A percentile compares a stretch with the other conserved stretches of the same genome.
These are phyloP conservation scores for Phalaenopsis aphrodite DNA, from an alignment of 106 monocot species.

Conservation along the genomic window DNA sequence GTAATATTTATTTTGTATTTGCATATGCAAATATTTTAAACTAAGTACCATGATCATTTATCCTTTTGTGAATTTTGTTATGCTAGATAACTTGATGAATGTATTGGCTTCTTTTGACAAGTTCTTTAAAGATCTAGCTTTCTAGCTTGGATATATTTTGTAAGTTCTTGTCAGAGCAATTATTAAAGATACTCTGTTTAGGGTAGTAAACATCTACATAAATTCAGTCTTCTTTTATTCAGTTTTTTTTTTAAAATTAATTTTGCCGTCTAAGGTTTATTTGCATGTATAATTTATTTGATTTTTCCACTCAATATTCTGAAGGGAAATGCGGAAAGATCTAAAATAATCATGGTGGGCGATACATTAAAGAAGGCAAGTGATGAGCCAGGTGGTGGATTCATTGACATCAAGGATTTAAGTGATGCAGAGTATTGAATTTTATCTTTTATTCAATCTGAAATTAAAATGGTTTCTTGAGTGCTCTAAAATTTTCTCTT, in stretches of 20 bases:
- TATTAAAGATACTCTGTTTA: background rate
- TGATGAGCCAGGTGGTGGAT: conserved; percentile 22
- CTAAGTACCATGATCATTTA: background rate
- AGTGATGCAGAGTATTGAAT: conserved; percentile 51
- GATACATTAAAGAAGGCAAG: conserved; percentile 74
- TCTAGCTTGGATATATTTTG: background rate
- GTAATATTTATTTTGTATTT: background rate
- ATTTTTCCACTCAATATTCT: conserved; percentile 5
- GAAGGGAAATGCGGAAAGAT: conserved; percentile 90
- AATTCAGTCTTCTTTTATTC: background rate
- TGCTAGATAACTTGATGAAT: conserved; percentile 2
- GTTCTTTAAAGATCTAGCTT: background rate
- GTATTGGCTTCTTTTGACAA: background rate
- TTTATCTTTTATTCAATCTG: conserved; percentile 4
- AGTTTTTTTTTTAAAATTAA: background rate
- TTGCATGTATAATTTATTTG: background rate
- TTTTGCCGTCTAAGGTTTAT: background rate
- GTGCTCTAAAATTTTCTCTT: conserved; percentile 4
- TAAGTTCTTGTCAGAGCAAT: background rate
- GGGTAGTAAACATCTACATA: background rate
- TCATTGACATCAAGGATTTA: conserved; percentile 53
- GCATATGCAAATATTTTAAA: background rate
- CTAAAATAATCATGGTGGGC: conserved; percentile 89
- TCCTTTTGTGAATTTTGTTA: background rate
- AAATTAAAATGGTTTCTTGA: background rate